Base-by-base conservation (phyloP, 306 rosid genomes). In the Fragaria nilgerrensis region DNA sequence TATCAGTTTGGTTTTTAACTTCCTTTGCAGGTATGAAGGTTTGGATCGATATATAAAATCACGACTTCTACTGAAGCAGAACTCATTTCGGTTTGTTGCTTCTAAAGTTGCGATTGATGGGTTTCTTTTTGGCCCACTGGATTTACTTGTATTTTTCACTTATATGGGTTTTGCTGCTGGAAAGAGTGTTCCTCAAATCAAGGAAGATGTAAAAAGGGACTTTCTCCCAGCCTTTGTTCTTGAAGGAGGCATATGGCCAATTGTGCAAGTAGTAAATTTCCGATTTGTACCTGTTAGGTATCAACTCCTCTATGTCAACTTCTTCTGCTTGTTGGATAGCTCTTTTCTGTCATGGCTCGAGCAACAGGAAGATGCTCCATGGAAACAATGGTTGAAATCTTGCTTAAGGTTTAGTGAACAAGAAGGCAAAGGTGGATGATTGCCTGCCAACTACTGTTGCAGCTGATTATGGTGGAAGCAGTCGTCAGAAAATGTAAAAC, bases 331-430 rank as follows among this genome's bases (percentile, higher is more conserved):
- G 76, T 72, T 94, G 82, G 98, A 94, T 86, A 90, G 96, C 77
- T 84, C 91, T 68, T 89, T 94, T 78, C 87, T 94, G 89, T 94
- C 98, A 72, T 94, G 98, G 98, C 27, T 94, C 17, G 96, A 94
- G 84, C 98, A 94, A 77, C 98, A 94, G 80, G 79, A 91, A 44
- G 91, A 94, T 72, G 97, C 97, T 61, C 85, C 92, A 49, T 94
- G 97, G 98, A 94, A 94, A 89, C 82, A 91, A 65, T 90, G 94
- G 97, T 10, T 92, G 78, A 86, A 82, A 50, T 90, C 97, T 45
- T 34, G 83, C 75, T 74, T 87, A 43, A 87, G 84, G 27, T 69
- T 84, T 77, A 83, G 83, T 71, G 84, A 87, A 75, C 79, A 62
- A 65, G 64, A 74, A 68, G 56, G 70, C 73, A 67, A 77, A 68